A percentile compares a stretch with the other conserved stretches of the same genome.
phyloP scores from a whole-genome alignment of 208 protist species.

The Endotrypanum monterogeii region DNA sequence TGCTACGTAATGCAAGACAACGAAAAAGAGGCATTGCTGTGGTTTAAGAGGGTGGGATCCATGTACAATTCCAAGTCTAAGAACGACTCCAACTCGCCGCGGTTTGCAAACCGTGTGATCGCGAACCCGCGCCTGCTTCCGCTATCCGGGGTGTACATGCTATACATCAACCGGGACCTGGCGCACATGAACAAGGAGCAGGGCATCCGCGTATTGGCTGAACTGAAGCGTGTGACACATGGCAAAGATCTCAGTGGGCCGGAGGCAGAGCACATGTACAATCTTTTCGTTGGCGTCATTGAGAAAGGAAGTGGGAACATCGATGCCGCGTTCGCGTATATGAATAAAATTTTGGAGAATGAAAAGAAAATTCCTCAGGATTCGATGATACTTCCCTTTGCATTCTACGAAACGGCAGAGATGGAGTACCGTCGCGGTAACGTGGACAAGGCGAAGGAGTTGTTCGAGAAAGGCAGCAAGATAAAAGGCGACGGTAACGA shows the following conservation, averaged over 20 bases:
- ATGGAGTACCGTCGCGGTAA: slow-evolving; percentile 85
- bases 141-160: slow-evolving; percentile 83
- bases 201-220: slow-evolving; percentile 60
- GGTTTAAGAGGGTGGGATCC: slow-evolving; percentile 79
- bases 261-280: slow-evolving; percentile 82
- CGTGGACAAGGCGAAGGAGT: slow-evolving; percentile 62
- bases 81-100: slow-evolving; percentile 89
- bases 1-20: slow-evolving; percentile 85
- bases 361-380: slow-evolving; percentile 82
- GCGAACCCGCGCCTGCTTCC: slow-evolving; percentile 75
- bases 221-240: slow-evolving; percentile 65
- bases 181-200: slow-evolving; percentile 89
- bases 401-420: slow-evolving; percentile 88
- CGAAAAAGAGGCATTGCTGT: slow-evolving; percentile 59
- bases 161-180: slow-evolving; percentile 92
- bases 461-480: slow-evolving; percentile 80
- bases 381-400: slow-evolving; percentile 88
- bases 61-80: slow-evolving; percentile 92
- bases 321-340: slow-evolving; percentile 50
- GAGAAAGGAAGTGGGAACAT: slow-evolving; percentile 81
- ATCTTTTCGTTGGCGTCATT: slow-evolving; percentile 89
- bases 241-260: slow-evolving; percentile 67
- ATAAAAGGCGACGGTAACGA: slow-evolving; percentile 91
- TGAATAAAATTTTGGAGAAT: slow-evolving; percentile 79
- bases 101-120: slow-evolving; percentile 77